Conservation (phyloP, 176 grass and related monocot species). For the Chloris gayana region DNA sequence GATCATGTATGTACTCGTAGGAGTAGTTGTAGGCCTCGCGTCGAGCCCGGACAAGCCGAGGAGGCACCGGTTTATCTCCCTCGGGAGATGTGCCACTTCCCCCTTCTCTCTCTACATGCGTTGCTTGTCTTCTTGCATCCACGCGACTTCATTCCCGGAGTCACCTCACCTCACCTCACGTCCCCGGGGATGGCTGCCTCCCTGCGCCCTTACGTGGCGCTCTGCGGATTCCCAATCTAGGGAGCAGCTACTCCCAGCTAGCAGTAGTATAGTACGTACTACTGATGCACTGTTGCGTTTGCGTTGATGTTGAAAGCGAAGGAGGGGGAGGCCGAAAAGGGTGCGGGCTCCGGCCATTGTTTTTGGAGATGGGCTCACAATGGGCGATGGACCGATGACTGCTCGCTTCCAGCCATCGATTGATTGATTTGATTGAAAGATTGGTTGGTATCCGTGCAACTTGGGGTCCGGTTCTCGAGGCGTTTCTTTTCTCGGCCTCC, state of each 20-base stretch:
- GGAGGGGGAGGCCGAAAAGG: constrained; percentile 23
- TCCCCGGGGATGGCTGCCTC: background rate
- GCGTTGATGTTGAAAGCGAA: too few species aligned
- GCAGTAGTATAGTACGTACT: too few species aligned
- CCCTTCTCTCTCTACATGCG: background rate
- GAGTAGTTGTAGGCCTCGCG: background rate
- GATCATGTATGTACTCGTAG: background rate
- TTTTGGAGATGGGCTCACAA: constrained; percentile 23
- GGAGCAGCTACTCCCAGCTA: too few species aligned
- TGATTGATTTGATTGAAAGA: constrained; percentile 35
- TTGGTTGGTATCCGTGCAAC: constrained; percentile 28
- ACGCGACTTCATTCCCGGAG: constrained; percentile 15
- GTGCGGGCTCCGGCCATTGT: background rate
- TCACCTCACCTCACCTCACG: constrained; percentile 13
- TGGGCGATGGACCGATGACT: background rate
- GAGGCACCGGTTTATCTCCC: constrained; percentile 47
- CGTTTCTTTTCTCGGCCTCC: background rate
- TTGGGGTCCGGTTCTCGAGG: constrained; percentile 36
- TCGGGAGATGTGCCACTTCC: constrained; percentile 44
- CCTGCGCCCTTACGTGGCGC: background rate
- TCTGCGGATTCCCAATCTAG: too few species aligned
- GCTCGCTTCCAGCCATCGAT: background rate
- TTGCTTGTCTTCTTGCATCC: constrained; percentile 13
- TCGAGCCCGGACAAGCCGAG: constrained; percentile 33
- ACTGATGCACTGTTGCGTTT: too few species aligned